Evolutionary conservation across 805 yeast species (phyloP), one percentile per base, ranked within the genome.

Genomic region (Myxozyma neotropica): DNA sequence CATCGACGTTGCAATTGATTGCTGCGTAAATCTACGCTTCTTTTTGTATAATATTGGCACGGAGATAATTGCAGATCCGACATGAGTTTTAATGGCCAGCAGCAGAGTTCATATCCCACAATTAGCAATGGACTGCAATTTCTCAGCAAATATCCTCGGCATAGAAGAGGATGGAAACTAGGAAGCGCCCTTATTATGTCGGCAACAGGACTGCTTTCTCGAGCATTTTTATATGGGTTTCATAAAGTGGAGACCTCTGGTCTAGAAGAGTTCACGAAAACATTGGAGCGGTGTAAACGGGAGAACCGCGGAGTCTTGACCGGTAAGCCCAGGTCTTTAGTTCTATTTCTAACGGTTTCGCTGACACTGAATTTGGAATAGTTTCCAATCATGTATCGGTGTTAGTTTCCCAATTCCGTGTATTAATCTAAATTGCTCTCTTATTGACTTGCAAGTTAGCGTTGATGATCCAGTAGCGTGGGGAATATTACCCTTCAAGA

Each of bases 401-500:
- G 67, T 64, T 55, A n/a, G 66, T 38, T 7, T 26, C 7, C 10
- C 8, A 33, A 24, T 4, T 39, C 27, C 26, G 3, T n/a, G 29
- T 21, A 7, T 26, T 10, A n/a, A 13, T 7, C 6, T 12, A 21
- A 21, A 27, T 24, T 17, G 23, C 43, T 2, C 17, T 6, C n/a
- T 15, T n/a, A 21, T 31, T 53, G 35, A 51, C 48, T 31, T 23
- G 4, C 8, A 38, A 6, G n/a, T 23, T 45, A 67, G 77, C 3
- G 88, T 90, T 24, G 99, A 93, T 71, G 99, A 93, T 70, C 99
- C 99, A 0, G 80, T 88, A 36, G 75, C 89, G 45, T 93, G 95
- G 89, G 96, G 95, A 0, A 82, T 87, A 36, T 77, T 92, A 58
- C 96, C 97, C 0, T 80, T 85, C 82, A 78, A 83, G 39, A 82